These are phyloP conservation scores for Diatrype stigma DNA, from an alignment of 2,329 filamentous ascomycete species.

Conservation along the genomic window DNA sequence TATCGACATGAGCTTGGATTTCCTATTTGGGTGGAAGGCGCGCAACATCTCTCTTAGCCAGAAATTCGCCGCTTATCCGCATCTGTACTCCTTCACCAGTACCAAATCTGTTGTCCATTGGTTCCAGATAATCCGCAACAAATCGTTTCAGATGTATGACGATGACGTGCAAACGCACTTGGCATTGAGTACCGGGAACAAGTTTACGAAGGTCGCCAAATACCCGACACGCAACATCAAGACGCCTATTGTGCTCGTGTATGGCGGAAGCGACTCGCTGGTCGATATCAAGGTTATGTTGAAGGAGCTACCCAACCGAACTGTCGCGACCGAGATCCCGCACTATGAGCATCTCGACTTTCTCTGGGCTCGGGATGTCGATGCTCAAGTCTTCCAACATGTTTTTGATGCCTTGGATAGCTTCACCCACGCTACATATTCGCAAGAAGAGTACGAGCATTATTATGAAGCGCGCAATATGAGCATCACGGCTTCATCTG, in stretches of 20 bases:
- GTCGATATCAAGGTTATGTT: conserved; percentile 94
- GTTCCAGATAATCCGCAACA: conserved; percentile 98
- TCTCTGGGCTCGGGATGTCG: conserved; percentile 84
- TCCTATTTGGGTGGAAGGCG: conserved; percentile 87
- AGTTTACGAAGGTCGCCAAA: conserved; percentile 93
- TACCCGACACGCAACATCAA: conserved; percentile 97
- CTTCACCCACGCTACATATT: conserved; percentile 56
- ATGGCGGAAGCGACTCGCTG: conserved; percentile 88
- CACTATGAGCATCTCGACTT: conserved; percentile 98
- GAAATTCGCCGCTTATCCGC: conserved; percentile 92
- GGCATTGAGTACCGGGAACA: conserved; percentile 63
- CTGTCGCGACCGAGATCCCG: conserved; percentile 78
- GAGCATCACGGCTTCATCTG: conserved; percentile 36
- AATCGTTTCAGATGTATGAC: conserved; percentile 97
- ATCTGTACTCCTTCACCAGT: conserved; percentile 94
- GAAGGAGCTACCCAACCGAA: conserved; percentile 78
- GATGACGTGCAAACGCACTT: conserved; percentile 82
- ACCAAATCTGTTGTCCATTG: conserved; percentile 97
- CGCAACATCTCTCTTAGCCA: conserved; percentile 80
- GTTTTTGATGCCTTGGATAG: conserved; percentile 84
- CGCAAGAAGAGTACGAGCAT: conserved; percentile 56
- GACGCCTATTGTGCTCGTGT: conserved; percentile 88
- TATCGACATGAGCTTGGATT: conserved; percentile 76
- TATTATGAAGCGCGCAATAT: conserved; percentile 50
- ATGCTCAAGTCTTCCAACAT: conserved; percentile 80